Evolutionary conservation across 169 alveolate species (phyloP).

Genomic region (Blepharisma undulans): DNA sequence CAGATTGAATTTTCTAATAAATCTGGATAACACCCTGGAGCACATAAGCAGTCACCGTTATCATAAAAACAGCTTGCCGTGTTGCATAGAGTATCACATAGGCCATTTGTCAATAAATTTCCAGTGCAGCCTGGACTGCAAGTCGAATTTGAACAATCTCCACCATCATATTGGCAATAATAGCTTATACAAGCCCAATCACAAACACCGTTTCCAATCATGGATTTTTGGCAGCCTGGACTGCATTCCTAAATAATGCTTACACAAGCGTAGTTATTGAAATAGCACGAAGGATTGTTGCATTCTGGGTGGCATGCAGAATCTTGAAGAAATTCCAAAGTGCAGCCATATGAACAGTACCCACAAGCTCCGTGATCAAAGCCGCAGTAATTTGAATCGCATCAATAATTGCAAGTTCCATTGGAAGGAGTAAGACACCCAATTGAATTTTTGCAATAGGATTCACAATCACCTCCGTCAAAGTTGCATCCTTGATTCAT

Average conservation of each 20-base stretch:
- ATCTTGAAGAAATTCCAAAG: background rate
- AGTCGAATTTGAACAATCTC: too few species aligned
- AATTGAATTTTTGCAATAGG: too few species aligned
- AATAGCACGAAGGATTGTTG: background rate
- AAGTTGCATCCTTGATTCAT: slow-evolving; percentile 2
- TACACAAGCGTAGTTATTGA: background rate
- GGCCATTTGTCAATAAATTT: slow-evolving; percentile 1
- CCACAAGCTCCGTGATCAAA: background rate
- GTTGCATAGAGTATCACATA: slow-evolving; percentile 19
- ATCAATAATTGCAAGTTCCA: background rate
- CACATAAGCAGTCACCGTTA: slow-evolving; percentile 11
- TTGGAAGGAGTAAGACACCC: background rate
- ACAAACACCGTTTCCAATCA: background rate
- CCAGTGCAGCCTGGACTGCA: too few species aligned
- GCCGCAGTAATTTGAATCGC: background rate
- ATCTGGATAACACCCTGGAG: slow-evolving; percentile 17
- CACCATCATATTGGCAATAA: background rate
- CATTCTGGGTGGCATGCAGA: background rate
- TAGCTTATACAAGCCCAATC: too few species aligned
- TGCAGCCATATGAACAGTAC: background rate
- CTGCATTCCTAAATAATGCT: background rate
- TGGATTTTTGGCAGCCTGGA: background rate
- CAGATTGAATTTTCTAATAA: too few species aligned
- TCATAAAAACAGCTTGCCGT: slow-evolving; percentile 24
- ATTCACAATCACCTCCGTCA: background rate